Conservation (phyloP, 2,329 filamentous ascomycete genomes). For the Biscogniauxia mediterranea region DNA sequence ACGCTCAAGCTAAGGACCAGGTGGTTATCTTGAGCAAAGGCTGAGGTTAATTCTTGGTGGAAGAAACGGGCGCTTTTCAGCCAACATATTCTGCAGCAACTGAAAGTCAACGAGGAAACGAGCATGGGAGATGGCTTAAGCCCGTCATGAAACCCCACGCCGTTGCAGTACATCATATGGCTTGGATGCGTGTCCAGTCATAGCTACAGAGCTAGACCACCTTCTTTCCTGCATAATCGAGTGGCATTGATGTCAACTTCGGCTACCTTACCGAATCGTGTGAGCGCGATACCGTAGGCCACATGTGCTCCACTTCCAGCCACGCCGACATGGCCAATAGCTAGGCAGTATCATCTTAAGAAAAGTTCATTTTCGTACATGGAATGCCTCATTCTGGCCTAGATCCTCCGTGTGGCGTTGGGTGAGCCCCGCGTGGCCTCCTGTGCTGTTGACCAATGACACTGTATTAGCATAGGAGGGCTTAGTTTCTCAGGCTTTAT, state of each 20-base stretch:
- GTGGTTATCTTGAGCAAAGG: not conserved
- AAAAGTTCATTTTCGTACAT: not conserved
- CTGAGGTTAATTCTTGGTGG: not conserved
- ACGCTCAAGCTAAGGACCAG: not conserved
- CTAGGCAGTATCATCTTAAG: not conserved
- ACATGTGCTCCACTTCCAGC: no score
- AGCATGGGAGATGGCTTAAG: not conserved
- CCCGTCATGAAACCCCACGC: not conserved
- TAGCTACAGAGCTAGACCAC: not conserved
- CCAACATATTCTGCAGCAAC: not conserved
- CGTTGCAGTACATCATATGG: not conserved
- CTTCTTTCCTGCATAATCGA: not conserved
- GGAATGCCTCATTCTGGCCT: not conserved
- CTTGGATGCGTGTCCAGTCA: not conserved
- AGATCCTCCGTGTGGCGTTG: not conserved
- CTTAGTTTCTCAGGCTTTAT: constrained; percentile 8
- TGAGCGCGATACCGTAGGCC: not conserved
- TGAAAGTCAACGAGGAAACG: not conserved
- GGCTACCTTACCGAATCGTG: not conserved
- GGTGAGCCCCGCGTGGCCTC: not conserved
- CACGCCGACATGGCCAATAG: not conserved
- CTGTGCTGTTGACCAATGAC: constrained; percentile 5
- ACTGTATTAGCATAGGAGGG: constrained; percentile 9
- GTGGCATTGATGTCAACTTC: not conserved
- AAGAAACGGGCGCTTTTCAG: not conserved